Base-by-base conservation (phyloP, 768 basidiomycete species). In the Hygrocybe punicea region DNA sequence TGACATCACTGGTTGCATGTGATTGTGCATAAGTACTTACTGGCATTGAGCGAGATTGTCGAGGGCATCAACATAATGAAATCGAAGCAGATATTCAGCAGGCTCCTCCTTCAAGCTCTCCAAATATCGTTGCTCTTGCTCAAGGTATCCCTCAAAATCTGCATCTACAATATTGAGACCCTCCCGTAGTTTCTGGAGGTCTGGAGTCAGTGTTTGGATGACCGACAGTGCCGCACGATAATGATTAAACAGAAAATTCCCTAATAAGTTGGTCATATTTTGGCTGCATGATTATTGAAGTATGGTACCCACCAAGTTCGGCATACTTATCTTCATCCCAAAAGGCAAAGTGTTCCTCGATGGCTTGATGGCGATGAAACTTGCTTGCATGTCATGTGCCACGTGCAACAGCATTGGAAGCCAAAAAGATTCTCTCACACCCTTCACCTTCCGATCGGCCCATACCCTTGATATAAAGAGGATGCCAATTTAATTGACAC, bases 381-480 rank as follows among this genome's bases (percentile, higher is more conserved):
- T 17, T 21, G 23, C 39, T 56, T 4, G 61, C 35, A 48, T 63
- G 55, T 14, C 56, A 57, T 42, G 60, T 61, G 7, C 53, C 45
- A 25, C 35, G 8, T 9, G 69, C 66, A 21, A 66, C 51, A 3
- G 44, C 57, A 55, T 70, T 70, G 5, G 61, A 56, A 23, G 60
- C 56, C 9, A 59, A 58, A 25, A 63, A 67, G 37, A 55, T 40
- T 0, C 56, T 44, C 45, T 67, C 63, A 54, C 62, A 63, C 6
- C 59, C 58, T 45, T 68, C 65, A 8, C 60, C 37, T 35, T 68
- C 63, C 39, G 64, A 58, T 0, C 66, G 42, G 11, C 65, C 67
- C 6, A 60, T n/a, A 10, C 65, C 66, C 24, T 48, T n/a, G 1
- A 57, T 50, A 48, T 68, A 68, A 2, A 55, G 65, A 0, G 69